Evolutionary conservation across 768 basidiomycete genomes (phyloP).

Genomic region (Mrakia frigida): DNA sequence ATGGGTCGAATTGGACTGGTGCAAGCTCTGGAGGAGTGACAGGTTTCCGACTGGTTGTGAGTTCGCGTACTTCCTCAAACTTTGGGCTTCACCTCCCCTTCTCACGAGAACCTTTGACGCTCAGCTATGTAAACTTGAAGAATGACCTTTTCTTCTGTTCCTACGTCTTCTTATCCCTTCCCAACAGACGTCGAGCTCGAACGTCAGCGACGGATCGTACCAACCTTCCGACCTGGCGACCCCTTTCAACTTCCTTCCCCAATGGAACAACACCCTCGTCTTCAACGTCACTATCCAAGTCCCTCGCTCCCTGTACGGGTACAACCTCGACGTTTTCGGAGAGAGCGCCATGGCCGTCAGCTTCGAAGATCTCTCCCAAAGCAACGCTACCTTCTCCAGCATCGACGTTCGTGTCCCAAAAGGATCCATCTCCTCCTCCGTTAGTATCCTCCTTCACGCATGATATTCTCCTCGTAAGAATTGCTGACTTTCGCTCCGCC

Average conservation of each 20-base stretch:
- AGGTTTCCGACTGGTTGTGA: not conserved
- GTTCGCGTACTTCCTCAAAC: not conserved
- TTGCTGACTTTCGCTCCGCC: not conserved
- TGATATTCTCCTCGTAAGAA: not conserved
- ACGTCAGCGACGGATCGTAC: not conserved
- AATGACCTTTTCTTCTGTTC: not conserved
- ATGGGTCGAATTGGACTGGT: not conserved
- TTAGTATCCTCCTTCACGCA: not conserved
- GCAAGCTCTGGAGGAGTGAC: not conserved
- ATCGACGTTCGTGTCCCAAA: not conserved
- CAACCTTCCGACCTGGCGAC: not conserved
- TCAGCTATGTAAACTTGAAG: no score
- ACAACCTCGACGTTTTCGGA: not conserved
- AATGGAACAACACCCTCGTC: conserved; percentile 2
- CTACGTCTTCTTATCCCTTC: not conserved
- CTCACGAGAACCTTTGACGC: not conserved
- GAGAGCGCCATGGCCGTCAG: not conserved
- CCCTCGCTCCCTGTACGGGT: not conserved
- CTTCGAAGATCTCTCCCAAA: not conserved
- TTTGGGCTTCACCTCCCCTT: not conserved
- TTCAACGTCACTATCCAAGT: not conserved
- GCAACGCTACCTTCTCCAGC: not conserved
- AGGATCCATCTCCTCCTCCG: not conserved
- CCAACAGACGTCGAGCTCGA: not conserved
- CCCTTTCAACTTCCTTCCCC: not conserved